Evolutionary conservation across 2,329 filamentous ascomycete species (phyloP).

Genomic region (Coniochaeta ligniaria): DNA sequence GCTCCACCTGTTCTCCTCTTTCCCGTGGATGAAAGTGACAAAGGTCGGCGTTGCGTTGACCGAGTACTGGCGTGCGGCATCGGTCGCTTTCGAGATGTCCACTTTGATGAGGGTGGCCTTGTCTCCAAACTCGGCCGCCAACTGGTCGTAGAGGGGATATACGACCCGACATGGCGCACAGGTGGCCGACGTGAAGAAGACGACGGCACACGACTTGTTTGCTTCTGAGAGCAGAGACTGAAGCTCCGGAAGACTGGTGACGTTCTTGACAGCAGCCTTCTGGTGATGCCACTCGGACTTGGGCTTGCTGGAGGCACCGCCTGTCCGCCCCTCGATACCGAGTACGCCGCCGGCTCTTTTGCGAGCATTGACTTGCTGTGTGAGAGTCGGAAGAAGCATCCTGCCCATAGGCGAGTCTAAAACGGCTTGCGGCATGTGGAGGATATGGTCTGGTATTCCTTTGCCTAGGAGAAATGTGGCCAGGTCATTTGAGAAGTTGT

Average conservation of each 20-base stretch:
- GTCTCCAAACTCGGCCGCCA: constrained; percentile 65
- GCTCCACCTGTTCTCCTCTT: constrained; percentile 72
- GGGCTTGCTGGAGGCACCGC: constrained; percentile 19
- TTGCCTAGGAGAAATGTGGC: constrained; percentile 82
- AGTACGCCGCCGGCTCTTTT: constrained; percentile 43
- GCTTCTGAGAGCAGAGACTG: constrained; percentile 53
- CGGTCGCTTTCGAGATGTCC: constrained; percentile 62
- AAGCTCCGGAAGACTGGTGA: constrained; percentile 52
- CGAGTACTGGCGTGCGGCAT: constrained; percentile 56
- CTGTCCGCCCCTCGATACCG: constrained; percentile 34
- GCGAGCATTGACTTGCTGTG: constrained; percentile 41
- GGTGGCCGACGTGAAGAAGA: constrained; percentile 89
- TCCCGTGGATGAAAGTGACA: constrained; percentile 71
- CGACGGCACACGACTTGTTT: constrained; percentile 61
- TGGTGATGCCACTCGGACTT: constrained; percentile 15
- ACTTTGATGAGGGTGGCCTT: constrained; percentile 74
- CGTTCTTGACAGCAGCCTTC: constrained; percentile 50
- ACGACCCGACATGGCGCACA: constrained; percentile 79
- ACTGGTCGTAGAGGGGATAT: constrained; percentile 73
- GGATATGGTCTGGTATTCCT: constrained; percentile 82
- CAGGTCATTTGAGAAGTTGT: constrained; percentile 94
- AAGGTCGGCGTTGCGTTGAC: constrained; percentile 83
- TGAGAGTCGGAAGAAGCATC: constrained; percentile 71
- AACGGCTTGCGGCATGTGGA: constrained; percentile 76
- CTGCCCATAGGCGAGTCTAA: constrained; percentile 53